Conservation (phyloP, 371 early-diverging fungal genomes). For the Parasitella parasitica region DNA sequence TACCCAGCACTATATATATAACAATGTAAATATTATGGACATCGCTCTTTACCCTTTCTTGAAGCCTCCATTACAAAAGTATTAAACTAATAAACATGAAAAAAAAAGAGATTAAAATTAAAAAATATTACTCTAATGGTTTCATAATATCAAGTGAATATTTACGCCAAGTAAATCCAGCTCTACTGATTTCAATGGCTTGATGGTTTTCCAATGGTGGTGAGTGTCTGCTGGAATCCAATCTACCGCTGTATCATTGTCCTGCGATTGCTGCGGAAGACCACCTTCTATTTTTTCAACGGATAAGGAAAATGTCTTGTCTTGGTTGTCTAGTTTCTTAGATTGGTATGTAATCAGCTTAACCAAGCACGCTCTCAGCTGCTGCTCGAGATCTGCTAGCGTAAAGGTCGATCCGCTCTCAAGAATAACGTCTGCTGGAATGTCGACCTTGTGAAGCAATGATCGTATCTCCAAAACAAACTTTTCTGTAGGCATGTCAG, state of each 20-base stretch:
- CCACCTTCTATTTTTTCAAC: constrained; percentile 36
- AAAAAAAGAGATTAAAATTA: no score
- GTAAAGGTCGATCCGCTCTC: constrained; percentile 23
- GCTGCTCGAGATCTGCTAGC: constrained; percentile 37
- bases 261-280: constrained; percentile 4
- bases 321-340: constrained; percentile 3
- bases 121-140: no score
- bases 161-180: constrained; percentile 46
- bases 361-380: constrained; percentile 47
- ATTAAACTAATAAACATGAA: constrained; percentile 5
- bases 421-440: neutral
- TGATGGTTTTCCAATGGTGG: constrained; percentile 19
- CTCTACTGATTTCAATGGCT: constrained; percentile 49
- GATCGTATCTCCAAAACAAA: constrained; percentile 56
- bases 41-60: constrained; percentile 6
- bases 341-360: constrained; percentile 31
- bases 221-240: constrained; percentile 51
- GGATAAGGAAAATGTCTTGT: constrained; percentile 39
- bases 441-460: constrained; percentile 2
- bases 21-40: neutral
- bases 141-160: neutral
- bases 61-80: constrained; percentile 16
- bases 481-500: constrained; percentile 36
- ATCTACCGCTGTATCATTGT: constrained; percentile 4
- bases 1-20: neutral